phyloP scores from a whole-genome alignment of 176 grass and related monocot species.

The Cenchrus americanus region DNA sequence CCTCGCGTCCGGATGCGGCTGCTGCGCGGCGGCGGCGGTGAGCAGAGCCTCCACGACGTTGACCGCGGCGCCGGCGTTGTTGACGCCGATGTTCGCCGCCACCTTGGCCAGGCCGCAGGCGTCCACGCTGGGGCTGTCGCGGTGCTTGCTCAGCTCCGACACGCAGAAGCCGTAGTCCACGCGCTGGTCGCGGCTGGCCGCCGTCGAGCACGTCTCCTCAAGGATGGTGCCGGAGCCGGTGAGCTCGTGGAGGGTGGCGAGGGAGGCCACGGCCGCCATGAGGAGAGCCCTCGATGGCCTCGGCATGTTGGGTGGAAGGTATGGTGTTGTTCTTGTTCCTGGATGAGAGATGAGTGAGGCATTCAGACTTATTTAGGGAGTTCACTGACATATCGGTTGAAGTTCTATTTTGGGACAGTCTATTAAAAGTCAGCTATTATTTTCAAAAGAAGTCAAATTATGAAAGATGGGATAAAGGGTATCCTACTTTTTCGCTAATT shows the following conservation, averaged over 20 bases:
- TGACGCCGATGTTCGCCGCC: constrained; percentile 40
- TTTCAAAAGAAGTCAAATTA: neutral
- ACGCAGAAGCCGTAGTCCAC: constrained; percentile 60
- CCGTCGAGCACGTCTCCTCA: constrained; percentile 2
- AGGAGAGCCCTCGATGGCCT: neutral
- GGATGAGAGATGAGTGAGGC: neutral
- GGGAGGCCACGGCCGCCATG: neutral
- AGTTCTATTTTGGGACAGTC: constrained; percentile 21
- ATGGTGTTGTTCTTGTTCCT: neutral
- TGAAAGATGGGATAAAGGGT: neutral
- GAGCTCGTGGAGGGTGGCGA: neutral
- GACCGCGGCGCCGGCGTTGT: neutral
- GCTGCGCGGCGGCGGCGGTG: neutral
- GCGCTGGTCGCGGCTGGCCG: neutral
- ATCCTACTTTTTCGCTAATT: neutral
- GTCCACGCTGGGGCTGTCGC: constrained; percentile 43
- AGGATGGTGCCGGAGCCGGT: neutral
- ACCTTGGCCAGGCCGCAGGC: constrained; percentile 54
- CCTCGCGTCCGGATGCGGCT: neutral
- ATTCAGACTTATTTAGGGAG: neutral
- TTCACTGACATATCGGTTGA: neutral
- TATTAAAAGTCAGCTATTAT: neutral
- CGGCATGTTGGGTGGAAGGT: neutral
- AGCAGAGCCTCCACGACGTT: neutral
- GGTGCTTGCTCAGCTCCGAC: constrained; percentile 48